Conservation (phyloP, 1,139 yeast species). For the Blastobotrys malaysiensis region DNA sequence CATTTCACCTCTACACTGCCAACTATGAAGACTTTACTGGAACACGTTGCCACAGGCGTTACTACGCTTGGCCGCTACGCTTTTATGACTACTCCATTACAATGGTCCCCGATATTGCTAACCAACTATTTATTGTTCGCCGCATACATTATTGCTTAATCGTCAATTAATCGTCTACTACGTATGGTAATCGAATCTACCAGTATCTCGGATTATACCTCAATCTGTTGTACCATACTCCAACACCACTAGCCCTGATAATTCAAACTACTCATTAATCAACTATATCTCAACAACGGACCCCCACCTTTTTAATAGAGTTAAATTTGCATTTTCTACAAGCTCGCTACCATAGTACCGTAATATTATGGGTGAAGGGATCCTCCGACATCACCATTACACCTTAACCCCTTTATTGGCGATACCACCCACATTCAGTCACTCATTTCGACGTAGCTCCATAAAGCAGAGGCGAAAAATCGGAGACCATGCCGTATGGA, state of each 20-base stretch:
- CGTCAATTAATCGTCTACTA: no score
- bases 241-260: neutral
- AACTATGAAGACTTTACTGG: no score
- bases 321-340: neutral
- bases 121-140: no score
- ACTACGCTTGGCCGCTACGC: no score
- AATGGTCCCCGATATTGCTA: no score
- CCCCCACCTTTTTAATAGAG: neutral
- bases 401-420: neutral
- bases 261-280: no score
- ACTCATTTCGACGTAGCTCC: neutral
- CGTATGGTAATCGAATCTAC: no score
- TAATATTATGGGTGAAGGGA: neutral
- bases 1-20: neutral
- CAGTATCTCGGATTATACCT: no score
- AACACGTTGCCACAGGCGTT: no score
- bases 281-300: neutral
- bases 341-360: neutral
- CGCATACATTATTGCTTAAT: no score
- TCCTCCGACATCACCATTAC: neutral
- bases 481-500: neutral
- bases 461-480: neutral
- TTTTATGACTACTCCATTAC: no score
- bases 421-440: neutral
- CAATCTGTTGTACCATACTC: neutral